Evolutionary conservation across 805 yeast genomes (phyloP).

Genomic region (Candida mattraensis): DNA sequence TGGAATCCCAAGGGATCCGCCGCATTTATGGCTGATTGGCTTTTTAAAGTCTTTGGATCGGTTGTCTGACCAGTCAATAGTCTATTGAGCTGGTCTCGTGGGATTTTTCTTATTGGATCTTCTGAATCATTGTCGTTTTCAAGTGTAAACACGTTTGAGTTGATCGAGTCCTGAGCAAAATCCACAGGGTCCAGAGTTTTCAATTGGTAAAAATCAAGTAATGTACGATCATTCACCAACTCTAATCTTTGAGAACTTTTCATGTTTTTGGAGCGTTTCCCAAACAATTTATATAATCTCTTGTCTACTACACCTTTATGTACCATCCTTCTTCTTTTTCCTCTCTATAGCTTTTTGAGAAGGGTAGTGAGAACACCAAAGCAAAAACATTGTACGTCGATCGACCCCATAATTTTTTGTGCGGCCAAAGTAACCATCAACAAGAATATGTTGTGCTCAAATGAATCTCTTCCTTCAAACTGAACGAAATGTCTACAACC

Average conservation of each 20-base stretch:
- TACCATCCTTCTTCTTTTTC: no score
- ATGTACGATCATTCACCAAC: slow-evolving; percentile 13
- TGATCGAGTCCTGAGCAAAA: slow-evolving; percentile 24
- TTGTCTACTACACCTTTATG: no score
- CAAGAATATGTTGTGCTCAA: no score
- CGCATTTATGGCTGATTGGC: slow-evolving; percentile 6
- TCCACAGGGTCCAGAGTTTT: slow-evolving; percentile 41
- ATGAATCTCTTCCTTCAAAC: no score
- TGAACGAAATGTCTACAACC: no score
- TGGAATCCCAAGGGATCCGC: slow-evolving; percentile 58
- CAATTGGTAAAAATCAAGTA: slow-evolving; percentile 42
- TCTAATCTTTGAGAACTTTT: slow-evolving; percentile 4
- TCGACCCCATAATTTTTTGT: no score
- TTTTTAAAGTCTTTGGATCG: slow-evolving; percentile 1
- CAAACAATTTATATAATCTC: no score
- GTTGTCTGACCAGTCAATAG: slow-evolving; percentile 23
- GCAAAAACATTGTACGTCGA: no score
- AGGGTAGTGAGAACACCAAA: no score
- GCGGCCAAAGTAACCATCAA: no score
- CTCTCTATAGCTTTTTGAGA: no score
- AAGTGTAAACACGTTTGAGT: slow-evolving; percentile 14
- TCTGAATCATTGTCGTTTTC: slow-evolving; percentile 12
- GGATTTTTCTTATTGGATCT: slow-evolving; percentile 16
- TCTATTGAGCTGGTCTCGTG: slow-evolving; percentile 26
- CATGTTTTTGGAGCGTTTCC: no score